These are phyloP conservation scores for Umbellularia californica DNA, from an alignment of 164 flowering plant species.

Conservation along the genomic window DNA sequence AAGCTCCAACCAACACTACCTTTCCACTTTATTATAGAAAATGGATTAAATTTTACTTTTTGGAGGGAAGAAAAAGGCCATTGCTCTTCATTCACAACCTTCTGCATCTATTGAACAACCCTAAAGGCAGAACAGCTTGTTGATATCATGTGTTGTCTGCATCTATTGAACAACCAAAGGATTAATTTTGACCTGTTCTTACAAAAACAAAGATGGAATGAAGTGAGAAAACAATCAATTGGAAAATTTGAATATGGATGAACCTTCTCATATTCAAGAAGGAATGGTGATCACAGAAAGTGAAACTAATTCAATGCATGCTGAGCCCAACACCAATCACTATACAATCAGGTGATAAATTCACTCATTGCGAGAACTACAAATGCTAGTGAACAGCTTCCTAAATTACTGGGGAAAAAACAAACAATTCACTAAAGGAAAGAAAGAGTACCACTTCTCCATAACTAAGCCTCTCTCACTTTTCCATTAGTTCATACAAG, in stretches of 20 bases:
- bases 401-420: neutral
- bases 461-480: conserved; percentile 15
- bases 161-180: neutral
- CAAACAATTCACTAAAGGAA: no score
- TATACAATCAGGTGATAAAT: neutral
- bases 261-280: neutral
- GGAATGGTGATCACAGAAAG: neutral
- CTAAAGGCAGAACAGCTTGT: no score
- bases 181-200: neutral
- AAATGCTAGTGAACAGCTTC: neutral
- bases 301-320: neutral
- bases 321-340: neutral
- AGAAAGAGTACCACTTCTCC: neutral
- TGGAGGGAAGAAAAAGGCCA: no score
- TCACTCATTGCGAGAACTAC: no score
- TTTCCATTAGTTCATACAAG: conserved; percentile 58
- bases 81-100: no score
- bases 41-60: no score
- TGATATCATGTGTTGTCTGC: neutral
- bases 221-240: neutral
- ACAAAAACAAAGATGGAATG: neutral
- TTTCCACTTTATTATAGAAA: no score
- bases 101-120: no score
- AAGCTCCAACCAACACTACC: no score
- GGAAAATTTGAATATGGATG: neutral